Evolutionary conservation across 108 stramenopile species (phyloP).

Genomic region (Epithemia pelagica): DNA sequence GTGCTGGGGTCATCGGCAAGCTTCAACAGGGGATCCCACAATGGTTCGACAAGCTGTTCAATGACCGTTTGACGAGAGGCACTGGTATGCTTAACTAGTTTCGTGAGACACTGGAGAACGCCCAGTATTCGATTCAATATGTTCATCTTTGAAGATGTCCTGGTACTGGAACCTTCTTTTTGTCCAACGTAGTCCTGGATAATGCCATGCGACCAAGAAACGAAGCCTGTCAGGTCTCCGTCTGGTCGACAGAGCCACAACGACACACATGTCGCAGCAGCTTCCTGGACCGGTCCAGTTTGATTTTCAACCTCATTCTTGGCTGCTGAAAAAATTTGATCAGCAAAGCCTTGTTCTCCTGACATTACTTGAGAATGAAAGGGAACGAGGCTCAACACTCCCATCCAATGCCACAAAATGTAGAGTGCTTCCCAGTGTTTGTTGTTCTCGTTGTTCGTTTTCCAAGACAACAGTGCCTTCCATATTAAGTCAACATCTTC

Average conservation of each 20-base stretch:
- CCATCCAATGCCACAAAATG: slow-evolving; percentile 94
- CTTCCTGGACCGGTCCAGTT: slow-evolving; percentile 86
- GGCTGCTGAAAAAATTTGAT: slow-evolving; percentile 36
- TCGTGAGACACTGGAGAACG: slow-evolving; percentile 65
- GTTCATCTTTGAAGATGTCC: slow-evolving; percentile 2
- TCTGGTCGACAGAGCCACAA: slow-evolving; percentile 90
- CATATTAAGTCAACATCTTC: slow-evolving; percentile 86
- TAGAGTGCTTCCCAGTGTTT: slow-evolving; percentile 90
- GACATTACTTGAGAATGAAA: slow-evolving; percentile 89
- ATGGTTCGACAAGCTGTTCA: slow-evolving; percentile 23
- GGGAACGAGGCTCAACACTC: slow-evolving; percentile 89
- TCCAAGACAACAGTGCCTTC: slow-evolving; percentile 27
- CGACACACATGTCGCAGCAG: slow-evolving; percentile 86
- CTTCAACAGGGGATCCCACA: slow-evolving; percentile 49
- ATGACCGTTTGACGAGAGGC: slow-evolving; percentile 41
- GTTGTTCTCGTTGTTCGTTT: slow-evolving; percentile 15
- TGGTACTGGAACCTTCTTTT: neutral
- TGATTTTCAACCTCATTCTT: slow-evolving; percentile 54
- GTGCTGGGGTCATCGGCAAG: slow-evolving; percentile 17
- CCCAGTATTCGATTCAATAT: slow-evolving; percentile 67
- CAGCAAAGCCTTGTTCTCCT: slow-evolving; percentile 12
- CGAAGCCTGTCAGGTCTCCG: slow-evolving; percentile 56
- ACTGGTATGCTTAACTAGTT: slow-evolving; percentile 57
- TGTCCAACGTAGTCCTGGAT: slow-evolving; percentile 1
- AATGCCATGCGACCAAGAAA: slow-evolving; percentile 32